These are phyloP conservation scores for Xylaria sp. DNA, from an alignment of 2,329 filamentous ascomycete genomes.

Conservation along the genomic window DNA sequence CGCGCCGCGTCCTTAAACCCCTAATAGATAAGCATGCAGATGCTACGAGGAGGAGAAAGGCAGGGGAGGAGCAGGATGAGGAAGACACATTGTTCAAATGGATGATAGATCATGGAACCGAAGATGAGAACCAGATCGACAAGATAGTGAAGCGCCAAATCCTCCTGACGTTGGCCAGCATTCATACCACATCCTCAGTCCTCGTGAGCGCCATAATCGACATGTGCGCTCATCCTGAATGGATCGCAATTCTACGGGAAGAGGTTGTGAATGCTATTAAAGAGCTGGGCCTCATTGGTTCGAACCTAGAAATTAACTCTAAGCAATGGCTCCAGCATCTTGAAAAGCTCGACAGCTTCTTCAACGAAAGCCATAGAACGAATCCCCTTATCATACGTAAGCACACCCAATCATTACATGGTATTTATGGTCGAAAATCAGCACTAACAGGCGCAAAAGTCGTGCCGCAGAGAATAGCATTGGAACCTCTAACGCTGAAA, in stretches of 20 bases:
- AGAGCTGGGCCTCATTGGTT: constrained; percentile 19
- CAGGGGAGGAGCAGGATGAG: constrained; percentile 18
- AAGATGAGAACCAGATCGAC: constrained; percentile 21
- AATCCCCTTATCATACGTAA: constrained; percentile 26
- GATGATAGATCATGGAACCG: constrained; percentile 30
- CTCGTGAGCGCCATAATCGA: constrained; percentile 31
- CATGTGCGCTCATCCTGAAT: constrained; percentile 36
- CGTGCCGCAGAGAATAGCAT: constrained; percentile 26
- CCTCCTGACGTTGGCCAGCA: constrained; percentile 25
- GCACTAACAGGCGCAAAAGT: not conserved
- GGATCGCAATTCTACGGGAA: constrained; percentile 27
- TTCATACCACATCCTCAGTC: constrained; percentile 12
- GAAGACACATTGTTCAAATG: constrained; percentile 34
- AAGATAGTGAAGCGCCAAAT: constrained; percentile 18
- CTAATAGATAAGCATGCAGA: constrained; percentile 22
- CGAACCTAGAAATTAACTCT: not conserved
- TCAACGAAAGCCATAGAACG: constrained; percentile 29
- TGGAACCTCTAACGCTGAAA: constrained; percentile 16
- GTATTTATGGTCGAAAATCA: not conserved
- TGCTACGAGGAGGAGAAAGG: not conserved
- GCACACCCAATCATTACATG: not conserved
- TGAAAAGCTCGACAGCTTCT: constrained; percentile 33
- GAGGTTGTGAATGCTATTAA: constrained; percentile 22
- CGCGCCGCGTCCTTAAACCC: constrained; percentile 8
- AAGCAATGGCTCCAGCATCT: constrained; percentile 30